Percentiles rank a stretch among this genome's conserved stretches.
Evolutionary conservation across 768 basidiomycete genomes (phyloP).

Genomic region (Clitopilus passeckerianus): DNA sequence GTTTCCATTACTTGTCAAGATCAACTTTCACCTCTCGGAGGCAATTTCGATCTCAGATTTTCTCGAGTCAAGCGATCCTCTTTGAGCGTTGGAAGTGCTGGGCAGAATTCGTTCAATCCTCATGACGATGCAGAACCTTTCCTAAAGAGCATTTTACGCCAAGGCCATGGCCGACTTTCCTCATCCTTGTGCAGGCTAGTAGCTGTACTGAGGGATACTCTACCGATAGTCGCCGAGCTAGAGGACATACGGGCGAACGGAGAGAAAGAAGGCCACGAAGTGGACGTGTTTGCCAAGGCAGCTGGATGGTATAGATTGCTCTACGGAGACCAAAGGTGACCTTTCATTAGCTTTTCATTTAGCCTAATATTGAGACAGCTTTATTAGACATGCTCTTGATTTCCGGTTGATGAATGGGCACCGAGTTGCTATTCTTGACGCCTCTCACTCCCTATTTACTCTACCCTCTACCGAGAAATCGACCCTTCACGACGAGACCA

Average conservation of each 20-base stretch:
- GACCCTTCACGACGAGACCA: neutral
- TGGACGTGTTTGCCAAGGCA: constrained; percentile 74
- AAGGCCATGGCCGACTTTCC: constrained; percentile 58
- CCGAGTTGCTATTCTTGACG: constrained; percentile 72
- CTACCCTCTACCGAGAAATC: constrained; percentile 8
- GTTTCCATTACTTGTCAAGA: constrained; percentile 78
- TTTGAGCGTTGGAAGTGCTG: constrained; percentile 15
- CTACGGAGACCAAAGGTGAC: constrained; percentile 63
- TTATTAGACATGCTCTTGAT: constrained; percentile 67
- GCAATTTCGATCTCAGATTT: constrained; percentile 72
- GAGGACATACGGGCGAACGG: constrained; percentile 44
- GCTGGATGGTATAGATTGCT: constrained; percentile 80
- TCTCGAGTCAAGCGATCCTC: constrained; percentile 37
- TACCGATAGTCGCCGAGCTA: constrained; percentile 72
- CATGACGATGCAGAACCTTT: constrained; percentile 78
- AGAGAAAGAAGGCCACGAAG: constrained; percentile 24
- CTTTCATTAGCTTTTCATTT: neutral
- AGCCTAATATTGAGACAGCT: constrained; percentile 3
- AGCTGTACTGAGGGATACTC: constrained; percentile 64
- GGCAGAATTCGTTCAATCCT: constrained; percentile 48
- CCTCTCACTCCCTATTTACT: constrained; percentile 54
- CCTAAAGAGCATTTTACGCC: constrained; percentile 64
- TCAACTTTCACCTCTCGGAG: constrained; percentile 62
- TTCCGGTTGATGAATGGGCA: constrained; percentile 67
- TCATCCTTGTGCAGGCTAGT: constrained; percentile 65